These are phyloP conservation scores for Corylus avellana DNA, from an alignment of 306 rosid species.

Conservation along the genomic window DNA sequence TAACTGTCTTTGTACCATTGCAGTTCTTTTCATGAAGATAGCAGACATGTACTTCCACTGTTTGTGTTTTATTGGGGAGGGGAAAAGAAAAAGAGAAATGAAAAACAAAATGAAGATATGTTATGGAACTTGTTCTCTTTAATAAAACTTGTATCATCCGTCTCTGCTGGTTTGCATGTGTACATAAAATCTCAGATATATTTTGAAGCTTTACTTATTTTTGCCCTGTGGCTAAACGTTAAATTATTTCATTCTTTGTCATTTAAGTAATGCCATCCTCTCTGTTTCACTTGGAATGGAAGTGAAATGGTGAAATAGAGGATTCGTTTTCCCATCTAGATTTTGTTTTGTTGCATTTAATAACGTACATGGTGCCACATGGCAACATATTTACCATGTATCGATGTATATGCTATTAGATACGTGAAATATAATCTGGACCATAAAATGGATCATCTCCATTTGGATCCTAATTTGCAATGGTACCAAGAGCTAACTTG, in stretches of 20 bases:
- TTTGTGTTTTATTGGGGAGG: not conserved
- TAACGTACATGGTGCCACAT: no score
- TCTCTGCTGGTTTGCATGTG: not conserved
- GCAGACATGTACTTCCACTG: conserved; percentile 2
- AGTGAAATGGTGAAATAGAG: no score
- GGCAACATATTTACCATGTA: no score
- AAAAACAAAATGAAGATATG: not conserved
- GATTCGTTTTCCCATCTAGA: no score
- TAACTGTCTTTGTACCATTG: not conserved
- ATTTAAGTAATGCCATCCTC: not conserved
- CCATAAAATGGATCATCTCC: no score
- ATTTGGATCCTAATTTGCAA: no score
- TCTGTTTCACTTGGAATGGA: no score
- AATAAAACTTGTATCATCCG: not conserved
- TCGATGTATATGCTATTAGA: no score
- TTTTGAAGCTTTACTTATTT: not conserved
- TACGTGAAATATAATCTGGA: no score
- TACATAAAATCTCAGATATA: not conserved
- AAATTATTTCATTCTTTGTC: not conserved
- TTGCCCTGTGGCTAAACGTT: not conserved
- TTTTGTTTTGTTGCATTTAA: no score
- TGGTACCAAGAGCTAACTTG: no score
- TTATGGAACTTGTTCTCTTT: conserved; percentile 2
- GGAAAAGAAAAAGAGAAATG: not conserved
- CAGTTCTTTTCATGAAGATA: conserved; percentile 1